A percentile compares a stretch with the other conserved stretches of the same genome.
Conservation (phyloP, 306 rosid genomes). For the Cajanus cajan region DNA sequence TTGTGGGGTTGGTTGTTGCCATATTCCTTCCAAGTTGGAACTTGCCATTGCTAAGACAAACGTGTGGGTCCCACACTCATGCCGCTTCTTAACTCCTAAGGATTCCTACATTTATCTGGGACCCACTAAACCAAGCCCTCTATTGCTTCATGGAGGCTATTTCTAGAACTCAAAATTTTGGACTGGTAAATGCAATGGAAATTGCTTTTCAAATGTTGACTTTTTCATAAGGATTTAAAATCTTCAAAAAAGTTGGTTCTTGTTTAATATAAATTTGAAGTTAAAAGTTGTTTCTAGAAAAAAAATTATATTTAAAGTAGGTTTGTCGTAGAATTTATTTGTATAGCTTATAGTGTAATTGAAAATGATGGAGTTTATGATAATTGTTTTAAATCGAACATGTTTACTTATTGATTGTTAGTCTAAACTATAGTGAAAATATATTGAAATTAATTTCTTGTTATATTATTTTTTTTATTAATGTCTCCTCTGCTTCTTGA, state of each 20-base stretch:
- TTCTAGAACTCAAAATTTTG: not conserved
- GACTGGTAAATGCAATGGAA: not conserved
- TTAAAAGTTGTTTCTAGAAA: too few species aligned
- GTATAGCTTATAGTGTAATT: too few species aligned
- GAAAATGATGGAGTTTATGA: too few species aligned
- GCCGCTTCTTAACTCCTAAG: not conserved
- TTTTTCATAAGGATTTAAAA: too few species aligned
- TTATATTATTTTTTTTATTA: not conserved
- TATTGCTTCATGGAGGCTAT: not conserved
- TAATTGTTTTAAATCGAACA: too few species aligned
- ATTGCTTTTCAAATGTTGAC: not conserved
- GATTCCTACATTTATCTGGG: not conserved
- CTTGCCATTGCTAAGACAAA: not conserved
- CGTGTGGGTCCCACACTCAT: constrained; percentile 2
- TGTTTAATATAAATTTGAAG: too few species aligned
- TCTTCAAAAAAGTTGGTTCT: not conserved
- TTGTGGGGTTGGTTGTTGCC: not conserved
- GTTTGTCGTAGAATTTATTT: too few species aligned
- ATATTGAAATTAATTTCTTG: too few species aligned
- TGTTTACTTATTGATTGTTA: too few species aligned
- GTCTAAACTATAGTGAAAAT: too few species aligned
- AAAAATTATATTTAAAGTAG: too few species aligned
- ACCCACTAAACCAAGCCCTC: not conserved
- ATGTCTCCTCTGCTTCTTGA: too few species aligned
- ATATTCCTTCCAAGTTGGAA: not conserved